Evolutionary conservation across 73 alveolate genomes (phyloP).

Genomic region (Paraurostyla sp.): DNA sequence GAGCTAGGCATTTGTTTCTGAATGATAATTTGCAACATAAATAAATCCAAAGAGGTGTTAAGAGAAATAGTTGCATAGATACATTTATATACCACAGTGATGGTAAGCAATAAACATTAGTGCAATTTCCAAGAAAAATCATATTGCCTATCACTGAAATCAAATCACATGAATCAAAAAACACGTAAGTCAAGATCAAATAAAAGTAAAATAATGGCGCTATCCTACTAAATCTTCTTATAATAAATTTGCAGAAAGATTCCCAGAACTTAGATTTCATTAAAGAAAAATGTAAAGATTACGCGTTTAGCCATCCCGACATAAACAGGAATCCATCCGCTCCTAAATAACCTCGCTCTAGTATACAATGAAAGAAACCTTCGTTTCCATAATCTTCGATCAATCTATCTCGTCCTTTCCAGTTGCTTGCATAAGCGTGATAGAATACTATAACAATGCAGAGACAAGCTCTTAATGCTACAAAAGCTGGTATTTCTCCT

Average conservation of each 20-base stretch:
- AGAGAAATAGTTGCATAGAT: neutral
- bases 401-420: too few species aligned
- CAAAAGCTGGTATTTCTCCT: too few species aligned
- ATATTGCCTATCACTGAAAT: neutral
- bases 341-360: too few species aligned
- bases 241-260: neutral
- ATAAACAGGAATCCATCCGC: too few species aligned
- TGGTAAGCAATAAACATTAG: neutral
- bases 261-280: neutral
- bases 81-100: neutral
- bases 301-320: too few species aligned
- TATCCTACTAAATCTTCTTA: neutral
- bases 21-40: neutral
- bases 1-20: neutral
- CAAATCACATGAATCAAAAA: neutral
- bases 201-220: constrained; percentile 13
- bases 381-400: too few species aligned
- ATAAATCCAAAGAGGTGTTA: constrained; percentile 2
- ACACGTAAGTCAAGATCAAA: neutral
- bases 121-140: constrained; percentile 4
- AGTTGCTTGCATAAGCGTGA: too few species aligned
- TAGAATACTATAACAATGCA: too few species aligned
- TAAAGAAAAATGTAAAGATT: neutral
- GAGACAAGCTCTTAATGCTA: too few species aligned
- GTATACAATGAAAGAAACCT: too few species aligned